phyloP scores from a whole-genome alignment of 495 filamentous ascomycete species.

The Margaritispora aquatica region DNA sequence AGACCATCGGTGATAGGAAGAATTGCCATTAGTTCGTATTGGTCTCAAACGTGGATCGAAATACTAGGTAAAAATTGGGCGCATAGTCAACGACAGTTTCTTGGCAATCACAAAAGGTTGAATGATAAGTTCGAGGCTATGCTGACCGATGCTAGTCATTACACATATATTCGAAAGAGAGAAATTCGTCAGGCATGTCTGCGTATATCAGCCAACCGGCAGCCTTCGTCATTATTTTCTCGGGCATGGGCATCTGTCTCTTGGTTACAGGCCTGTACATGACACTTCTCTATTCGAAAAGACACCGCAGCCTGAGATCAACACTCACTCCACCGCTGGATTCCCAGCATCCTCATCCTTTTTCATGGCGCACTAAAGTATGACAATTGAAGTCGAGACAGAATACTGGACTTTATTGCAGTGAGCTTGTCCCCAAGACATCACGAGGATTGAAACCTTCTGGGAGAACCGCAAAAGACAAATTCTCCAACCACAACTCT shows the following conservation, averaged over 20 bases:
- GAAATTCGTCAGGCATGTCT: background rate
- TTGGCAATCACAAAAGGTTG: background rate
- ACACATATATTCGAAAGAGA: background rate
- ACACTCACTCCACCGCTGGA: background rate
- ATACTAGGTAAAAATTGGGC: too few relatives aligned
- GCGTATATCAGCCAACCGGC: conserved; percentile 6
- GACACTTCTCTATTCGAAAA: conserved; percentile 1
- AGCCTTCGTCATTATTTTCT: conserved; percentile 9
- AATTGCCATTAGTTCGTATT: too few relatives aligned
- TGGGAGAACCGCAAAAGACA: too few relatives aligned
- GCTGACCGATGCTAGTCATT: background rate
- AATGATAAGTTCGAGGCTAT: background rate
- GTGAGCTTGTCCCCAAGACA: background rate
- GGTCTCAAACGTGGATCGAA: too few relatives aligned
- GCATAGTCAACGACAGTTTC: background rate
- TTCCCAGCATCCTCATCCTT: background rate
- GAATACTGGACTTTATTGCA: background rate
- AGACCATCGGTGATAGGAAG: too few relatives aligned
- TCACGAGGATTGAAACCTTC: too few relatives aligned
- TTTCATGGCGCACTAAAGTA: conserved; percentile 2
- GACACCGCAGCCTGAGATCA: background rate
- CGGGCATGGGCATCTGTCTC: conserved; percentile 3
- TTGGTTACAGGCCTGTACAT: conserved; percentile 9
- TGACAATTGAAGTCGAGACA: background rate
- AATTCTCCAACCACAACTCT: too few relatives aligned